Evolutionary conservation across 2,329 filamentous ascomycete species (phyloP).

Genomic region (Phialocephala sp.): DNA sequence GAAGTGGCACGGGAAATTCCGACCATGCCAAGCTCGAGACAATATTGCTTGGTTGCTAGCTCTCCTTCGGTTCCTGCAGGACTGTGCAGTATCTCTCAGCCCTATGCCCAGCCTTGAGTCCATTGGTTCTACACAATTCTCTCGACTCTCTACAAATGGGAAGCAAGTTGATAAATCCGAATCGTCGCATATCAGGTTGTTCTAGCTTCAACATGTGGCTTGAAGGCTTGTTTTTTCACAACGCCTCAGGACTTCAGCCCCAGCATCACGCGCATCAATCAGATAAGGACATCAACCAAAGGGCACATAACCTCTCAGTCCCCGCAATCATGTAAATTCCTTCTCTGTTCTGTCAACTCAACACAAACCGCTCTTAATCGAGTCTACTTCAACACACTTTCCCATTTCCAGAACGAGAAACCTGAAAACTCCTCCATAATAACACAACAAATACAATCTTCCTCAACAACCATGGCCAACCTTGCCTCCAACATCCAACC

Average conservation of each 20-base stretch:
- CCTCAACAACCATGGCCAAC: neutral
- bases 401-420: neutral
- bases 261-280: neutral
- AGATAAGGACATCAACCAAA: neutral
- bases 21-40: neutral
- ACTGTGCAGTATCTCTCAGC: neutral
- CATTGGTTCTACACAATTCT: too few relatives aligned
- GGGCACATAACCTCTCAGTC: neutral
- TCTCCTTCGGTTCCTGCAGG: neutral
- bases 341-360: neutral
- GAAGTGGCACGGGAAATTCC: neutral
- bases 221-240: neutral
- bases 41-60: neutral
- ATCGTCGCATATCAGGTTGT: neutral
- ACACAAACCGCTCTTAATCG: neutral
- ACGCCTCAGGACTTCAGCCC: neutral
- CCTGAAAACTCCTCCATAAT: neutral
- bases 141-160: neutral
- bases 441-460: neutral
- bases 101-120: neutral
- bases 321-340: neutral
- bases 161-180: neutral
- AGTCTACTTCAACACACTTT: neutral
- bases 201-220: constrained; percentile 3
- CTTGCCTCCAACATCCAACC: neutral